These are phyloP conservation scores for Fistulina hepatica DNA, from an alignment of 1,284 basidiomycete species.

Conservation along the genomic window DNA sequence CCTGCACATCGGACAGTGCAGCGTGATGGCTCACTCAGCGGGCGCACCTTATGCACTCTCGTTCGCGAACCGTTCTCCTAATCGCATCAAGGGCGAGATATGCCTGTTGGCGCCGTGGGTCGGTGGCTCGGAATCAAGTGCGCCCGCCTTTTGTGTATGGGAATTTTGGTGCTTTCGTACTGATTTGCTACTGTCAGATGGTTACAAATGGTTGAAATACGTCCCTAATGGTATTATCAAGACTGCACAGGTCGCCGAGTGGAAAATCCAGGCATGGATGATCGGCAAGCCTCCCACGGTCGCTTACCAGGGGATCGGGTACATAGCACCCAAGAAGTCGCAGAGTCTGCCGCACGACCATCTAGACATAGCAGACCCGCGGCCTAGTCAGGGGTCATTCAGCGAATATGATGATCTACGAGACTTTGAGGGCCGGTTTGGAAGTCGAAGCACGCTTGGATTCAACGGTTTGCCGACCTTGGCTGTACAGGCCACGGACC, in stretches of 20 bases:
- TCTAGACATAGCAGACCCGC: constrained; percentile 27
- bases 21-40: constrained; percentile 93
- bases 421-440: constrained; percentile 76
- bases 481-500: too few species aligned
- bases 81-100: constrained; percentile 74
- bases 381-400: constrained; percentile 57
- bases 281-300: constrained; percentile 86
- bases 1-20: constrained; percentile 71
- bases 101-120: constrained; percentile 97
- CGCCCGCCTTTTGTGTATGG: constrained; percentile 19
- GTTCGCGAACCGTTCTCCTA: constrained; percentile 63
- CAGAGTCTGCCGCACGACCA: constrained; percentile 9
- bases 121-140: constrained; percentile 76
- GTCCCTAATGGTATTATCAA: constrained; percentile 89
- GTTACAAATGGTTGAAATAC: constrained; percentile 95
- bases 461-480: constrained; percentile 28
- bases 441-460: constrained; percentile 63
- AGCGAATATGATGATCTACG: constrained; percentile 78
- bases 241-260: constrained; percentile 94
- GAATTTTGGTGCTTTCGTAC: background rate
- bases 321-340: constrained; percentile 33
- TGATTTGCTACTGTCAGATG: constrained; percentile 30
- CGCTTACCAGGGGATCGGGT: constrained; percentile 72
- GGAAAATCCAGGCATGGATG: constrained; percentile 94
- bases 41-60: constrained; percentile 92